Percentiles rank a stretch among this genome's conserved stretches.
These are phyloP conservation scores for Pseudocercospora eumusae DNA, from an alignment of 2,329 filamentous ascomycete species.

Conservation along the genomic window DNA sequence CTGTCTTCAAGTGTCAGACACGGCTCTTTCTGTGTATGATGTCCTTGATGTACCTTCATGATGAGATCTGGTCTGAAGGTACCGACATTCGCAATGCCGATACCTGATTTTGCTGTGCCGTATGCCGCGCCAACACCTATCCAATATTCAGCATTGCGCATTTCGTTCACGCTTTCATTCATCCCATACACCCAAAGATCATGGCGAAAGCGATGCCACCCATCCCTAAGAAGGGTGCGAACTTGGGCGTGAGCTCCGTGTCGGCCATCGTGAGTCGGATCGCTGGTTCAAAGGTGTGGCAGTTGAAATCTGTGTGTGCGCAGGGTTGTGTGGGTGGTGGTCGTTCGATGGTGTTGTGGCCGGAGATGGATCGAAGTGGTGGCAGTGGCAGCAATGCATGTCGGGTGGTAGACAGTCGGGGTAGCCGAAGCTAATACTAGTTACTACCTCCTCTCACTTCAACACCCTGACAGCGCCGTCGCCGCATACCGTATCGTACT, in stretches of 20 bases:
- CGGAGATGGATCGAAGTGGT: neutral
- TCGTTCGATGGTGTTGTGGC: neutral
- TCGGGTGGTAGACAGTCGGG: no score
- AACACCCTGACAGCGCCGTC: neutral
- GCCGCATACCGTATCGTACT: neutral
- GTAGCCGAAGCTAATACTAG: neutral
- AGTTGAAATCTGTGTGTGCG: constrained; percentile 7
- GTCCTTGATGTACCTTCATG: constrained; percentile 69
- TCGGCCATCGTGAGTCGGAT: constrained; percentile 44
- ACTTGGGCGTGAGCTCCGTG: constrained; percentile 69
- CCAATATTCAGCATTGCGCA: constrained; percentile 28
- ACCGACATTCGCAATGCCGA: constrained; percentile 82
- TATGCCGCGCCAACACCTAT: constrained; percentile 75
- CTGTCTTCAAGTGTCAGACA: constrained; percentile 48
- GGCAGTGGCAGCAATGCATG: neutral
- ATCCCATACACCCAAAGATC: constrained; percentile 74
- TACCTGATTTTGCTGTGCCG: constrained; percentile 84
- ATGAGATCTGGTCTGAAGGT: constrained; percentile 84
- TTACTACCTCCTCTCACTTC: neutral
- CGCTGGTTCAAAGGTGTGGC: neutral
- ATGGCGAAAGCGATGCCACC: constrained; percentile 78
- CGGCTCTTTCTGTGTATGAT: constrained; percentile 11
- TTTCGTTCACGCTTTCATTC: neutral
- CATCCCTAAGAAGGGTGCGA: constrained; percentile 87
- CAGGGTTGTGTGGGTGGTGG: neutral